These are phyloP conservation scores for Mycena galopus DNA, from an alignment of 768 basidiomycete species.

Conservation along the genomic window DNA sequence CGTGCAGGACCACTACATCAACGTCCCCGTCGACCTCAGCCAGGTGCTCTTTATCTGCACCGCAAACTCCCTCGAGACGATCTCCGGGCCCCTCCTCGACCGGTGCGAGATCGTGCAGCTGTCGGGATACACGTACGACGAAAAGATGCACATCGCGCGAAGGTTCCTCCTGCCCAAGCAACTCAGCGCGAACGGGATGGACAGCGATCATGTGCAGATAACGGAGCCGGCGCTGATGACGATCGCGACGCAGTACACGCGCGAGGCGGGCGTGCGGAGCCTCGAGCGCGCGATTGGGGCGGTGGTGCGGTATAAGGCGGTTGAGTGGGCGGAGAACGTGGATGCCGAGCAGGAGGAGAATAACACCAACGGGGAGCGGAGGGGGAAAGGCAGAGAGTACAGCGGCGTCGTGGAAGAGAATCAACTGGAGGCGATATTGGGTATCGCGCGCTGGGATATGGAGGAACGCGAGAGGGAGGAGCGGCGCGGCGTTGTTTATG, in stretches of 20 bases:
- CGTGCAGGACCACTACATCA: constrained; percentile 89
- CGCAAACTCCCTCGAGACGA: constrained; percentile 90
- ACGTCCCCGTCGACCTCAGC: constrained; percentile 88
- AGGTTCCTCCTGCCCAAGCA: constrained; percentile 94
- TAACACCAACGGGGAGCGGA: constrained; percentile 27
- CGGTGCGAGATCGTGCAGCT: constrained; percentile 91
- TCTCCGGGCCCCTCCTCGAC: constrained; percentile 88
- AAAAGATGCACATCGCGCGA: constrained; percentile 91
- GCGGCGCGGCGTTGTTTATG: constrained; percentile 83
- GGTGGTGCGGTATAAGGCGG: constrained; percentile 93
- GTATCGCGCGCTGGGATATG: constrained; percentile 82
- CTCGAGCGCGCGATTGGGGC: constrained; percentile 89
- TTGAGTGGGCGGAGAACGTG: constrained; percentile 85
- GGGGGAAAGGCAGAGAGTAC: constrained; percentile 57
- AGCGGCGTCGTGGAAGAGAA: constrained; percentile 69
- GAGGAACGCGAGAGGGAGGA: constrained; percentile 85
- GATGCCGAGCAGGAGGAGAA: constrained; percentile 49
- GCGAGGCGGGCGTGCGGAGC: constrained; percentile 93
- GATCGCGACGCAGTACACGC: constrained; percentile 85
- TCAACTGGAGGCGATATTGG: constrained; percentile 88
- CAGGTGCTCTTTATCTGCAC: constrained; percentile 95
- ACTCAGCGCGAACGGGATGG: constrained; percentile 80
- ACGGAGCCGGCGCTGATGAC: constrained; percentile 78
- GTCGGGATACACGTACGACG: constrained; percentile 88
- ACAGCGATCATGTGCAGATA: constrained; percentile 69